Evolutionary conservation across 495 filamentous ascomycete genomes (phyloP).

Genomic region (Schizothecium vesticola): DNA sequence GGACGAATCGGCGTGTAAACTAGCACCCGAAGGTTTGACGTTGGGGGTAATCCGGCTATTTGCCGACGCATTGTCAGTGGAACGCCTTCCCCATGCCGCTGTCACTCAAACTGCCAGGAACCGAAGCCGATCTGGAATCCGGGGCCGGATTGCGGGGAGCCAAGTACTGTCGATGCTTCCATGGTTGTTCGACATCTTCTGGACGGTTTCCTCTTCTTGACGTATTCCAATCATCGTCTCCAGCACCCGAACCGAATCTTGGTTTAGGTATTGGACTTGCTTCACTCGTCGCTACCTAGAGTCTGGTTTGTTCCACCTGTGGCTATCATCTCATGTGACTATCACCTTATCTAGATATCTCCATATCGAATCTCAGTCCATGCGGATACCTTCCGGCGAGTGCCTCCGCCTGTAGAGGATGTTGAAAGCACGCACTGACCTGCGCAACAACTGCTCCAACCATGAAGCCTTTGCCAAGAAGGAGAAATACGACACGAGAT

Average conservation of each 20-base stretch:
- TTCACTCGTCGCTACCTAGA: neutral
- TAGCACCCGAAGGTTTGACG: slow-evolving; percentile 1
- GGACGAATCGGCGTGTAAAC: slow-evolving; percentile 5
- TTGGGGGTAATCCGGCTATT: slow-evolving; percentile 34
- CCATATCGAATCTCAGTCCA: neutral
- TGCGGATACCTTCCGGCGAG: neutral
- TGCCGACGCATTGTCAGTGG: slow-evolving; percentile 20
- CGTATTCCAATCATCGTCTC: neutral
- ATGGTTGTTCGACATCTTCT: neutral
- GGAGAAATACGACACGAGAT: neutral
- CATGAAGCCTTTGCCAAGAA: neutral
- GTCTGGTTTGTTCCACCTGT: neutral
- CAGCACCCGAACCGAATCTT: neutral
- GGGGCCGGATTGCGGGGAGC: neutral
- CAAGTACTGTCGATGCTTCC: neutral
- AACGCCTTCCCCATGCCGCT: slow-evolving; percentile 1
- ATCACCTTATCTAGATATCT: neutral
- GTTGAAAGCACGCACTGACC: neutral
- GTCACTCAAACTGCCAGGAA: neutral
- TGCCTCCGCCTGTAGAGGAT: neutral
- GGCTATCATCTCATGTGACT: neutral
- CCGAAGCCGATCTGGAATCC: neutral
- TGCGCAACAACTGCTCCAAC: neutral
- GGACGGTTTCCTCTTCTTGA: neutral
- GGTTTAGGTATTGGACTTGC: neutral